A percentile compares a stretch with the other conserved stretches of the same genome.
These are phyloP conservation scores for Chloromonas sp. DNA, from an alignment of 163 green algal genomes.

Conservation along the genomic window DNA sequence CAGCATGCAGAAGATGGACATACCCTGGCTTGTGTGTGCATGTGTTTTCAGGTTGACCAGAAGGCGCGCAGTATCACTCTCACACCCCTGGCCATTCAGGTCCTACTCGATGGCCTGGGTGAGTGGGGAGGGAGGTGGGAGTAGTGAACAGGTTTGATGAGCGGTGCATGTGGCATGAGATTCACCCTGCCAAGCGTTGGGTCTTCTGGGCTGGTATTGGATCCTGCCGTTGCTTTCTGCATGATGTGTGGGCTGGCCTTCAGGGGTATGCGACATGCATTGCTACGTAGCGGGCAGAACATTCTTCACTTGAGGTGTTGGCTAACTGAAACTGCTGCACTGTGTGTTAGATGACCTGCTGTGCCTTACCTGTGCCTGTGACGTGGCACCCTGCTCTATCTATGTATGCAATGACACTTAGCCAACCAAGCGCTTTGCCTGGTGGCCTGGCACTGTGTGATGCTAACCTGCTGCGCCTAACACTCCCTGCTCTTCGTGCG, in stretches of 20 bases:
- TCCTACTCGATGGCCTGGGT: neutral
- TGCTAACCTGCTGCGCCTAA: neutral
- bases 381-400: too few species aligned
- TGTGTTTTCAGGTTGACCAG: constrained; percentile 2
- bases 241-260: too few species aligned
- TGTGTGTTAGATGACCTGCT: neutral
- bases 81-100: neutral
- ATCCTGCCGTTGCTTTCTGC: neutral
- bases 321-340: neutral
- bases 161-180: neutral
- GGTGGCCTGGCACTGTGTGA: too few species aligned
- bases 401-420: too few species aligned
- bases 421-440: too few species aligned
- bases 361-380: neutral
- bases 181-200: neutral
- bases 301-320: neutral
- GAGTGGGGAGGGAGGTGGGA: neutral
- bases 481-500: neutral
- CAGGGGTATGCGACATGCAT: neutral
- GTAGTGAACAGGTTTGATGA: neutral
- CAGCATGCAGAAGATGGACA: neutral
- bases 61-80: neutral
- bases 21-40: neutral
- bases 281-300: neutral
- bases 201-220: neutral